Base-by-base conservation (phyloP, 2,329 filamentous ascomycete species). In the Colletotrichum lupini region DNA sequence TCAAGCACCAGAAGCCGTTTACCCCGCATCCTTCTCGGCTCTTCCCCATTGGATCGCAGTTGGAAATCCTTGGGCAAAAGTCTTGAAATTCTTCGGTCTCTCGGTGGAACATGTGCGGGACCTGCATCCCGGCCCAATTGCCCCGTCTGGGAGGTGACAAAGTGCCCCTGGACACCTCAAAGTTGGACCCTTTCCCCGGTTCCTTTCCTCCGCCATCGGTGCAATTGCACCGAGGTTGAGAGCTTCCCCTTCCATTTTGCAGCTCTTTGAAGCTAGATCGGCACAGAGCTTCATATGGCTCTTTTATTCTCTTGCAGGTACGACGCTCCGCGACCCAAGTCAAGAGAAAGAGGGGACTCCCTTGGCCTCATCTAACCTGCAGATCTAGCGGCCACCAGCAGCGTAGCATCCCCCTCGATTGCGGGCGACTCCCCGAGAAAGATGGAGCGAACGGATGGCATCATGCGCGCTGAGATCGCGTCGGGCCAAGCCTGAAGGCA, bases 41-140 rank as follows among this genome's bases (percentile, higher is more conserved):
- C 26, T 55, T 65, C 32, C 59, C 66, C 11, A 70, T 73, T 73
- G 70, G 70, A 65, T 64, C 66, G 70, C 70, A 32, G 16, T 30
- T 30, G 16, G n/a, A 22, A 37, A 16, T 16, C 26, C 30, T 26
- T 28, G 24, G 16, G 7, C 2, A 22, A n/a, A n/a, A 26, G 19
- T 16, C 59, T 30, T 30, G 30, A 22, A 49, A 22, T 28, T 16
- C 14, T 42, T 61, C 56, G 56, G 66, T 19, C 35, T 64, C 37
- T 73, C 70, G 70, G 70, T 69, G 66, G 26, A 73, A 60, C 59
- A 35, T 35, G 42, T 32, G 70, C 66, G 66, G 70, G 59, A 70
- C 70, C 59, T 73, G 69, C 53, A 37, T 61, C 57, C 70, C 66
- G 70, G 70, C 26, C 26, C 26, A 73, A 73, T 73, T 73, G 22